Percentiles rank a stretch among this genome's conserved stretches.
phyloP scores from a whole-genome alignment of 345 rosid species.

The Schrenkiella parvula region DNA sequence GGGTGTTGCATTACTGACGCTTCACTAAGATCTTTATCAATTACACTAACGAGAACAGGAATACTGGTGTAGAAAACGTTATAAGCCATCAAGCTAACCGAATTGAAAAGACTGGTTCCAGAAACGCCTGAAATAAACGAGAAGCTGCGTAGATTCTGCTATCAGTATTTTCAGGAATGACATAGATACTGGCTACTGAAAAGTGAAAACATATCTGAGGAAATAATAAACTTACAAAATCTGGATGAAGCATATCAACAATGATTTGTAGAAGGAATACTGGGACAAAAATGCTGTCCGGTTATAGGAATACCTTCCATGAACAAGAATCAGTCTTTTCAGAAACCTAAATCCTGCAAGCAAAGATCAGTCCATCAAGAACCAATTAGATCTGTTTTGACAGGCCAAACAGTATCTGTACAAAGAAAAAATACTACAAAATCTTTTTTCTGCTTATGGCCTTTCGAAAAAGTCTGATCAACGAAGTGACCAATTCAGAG shows the following conservation, averaged over 20 bases:
- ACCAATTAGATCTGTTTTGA: neutral
- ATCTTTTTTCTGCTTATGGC: neutral
- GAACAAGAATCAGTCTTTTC: constrained; percentile 88
- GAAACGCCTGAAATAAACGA: constrained; percentile 99
- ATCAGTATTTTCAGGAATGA: constrained; percentile 41
- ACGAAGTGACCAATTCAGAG: neutral
- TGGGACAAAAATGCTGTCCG: constrained; percentile 95
- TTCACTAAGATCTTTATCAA: constrained; percentile 97
- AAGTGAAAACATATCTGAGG: neutral
- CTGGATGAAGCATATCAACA: constrained; percentile 92
- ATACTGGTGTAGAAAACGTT: constrained; percentile 95
- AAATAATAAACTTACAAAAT: constrained; percentile 70
- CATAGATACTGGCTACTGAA: neutral
- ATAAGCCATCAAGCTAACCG: constrained; percentile 98
- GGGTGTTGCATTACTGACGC: constrained; percentile 96
- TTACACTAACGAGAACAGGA: constrained; percentile 87
- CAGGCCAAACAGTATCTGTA: neutral
- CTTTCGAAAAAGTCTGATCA: neutral
- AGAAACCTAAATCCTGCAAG: constrained; percentile 87
- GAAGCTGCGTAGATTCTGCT: constrained; percentile 53
- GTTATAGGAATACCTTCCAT: constrained; percentile 96
- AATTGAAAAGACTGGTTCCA: constrained; percentile 97
- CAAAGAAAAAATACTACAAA: neutral
- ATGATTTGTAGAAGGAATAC: constrained; percentile 94
- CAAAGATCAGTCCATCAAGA: constrained; percentile 23